These are phyloP conservation scores for Solanum neorickii DNA, from an alignment of 257 asterid species.

Conservation along the genomic window DNA sequence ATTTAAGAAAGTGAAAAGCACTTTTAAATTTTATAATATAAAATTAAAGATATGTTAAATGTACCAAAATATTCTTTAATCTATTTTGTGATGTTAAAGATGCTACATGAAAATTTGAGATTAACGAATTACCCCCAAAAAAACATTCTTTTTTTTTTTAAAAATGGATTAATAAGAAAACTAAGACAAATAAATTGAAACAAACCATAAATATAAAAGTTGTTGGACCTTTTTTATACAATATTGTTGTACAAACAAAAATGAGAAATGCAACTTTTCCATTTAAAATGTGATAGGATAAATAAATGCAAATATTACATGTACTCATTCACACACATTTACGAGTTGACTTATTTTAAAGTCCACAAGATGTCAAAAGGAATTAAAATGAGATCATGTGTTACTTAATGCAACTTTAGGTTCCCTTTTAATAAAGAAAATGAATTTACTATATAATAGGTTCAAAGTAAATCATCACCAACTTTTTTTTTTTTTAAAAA, in stretches of 20 bases:
- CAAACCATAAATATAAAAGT: background rate
- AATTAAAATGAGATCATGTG: background rate
- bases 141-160: background rate
- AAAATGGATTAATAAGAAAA: too few relatives aligned
- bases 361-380: background rate
- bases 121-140: background rate
- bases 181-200: too few relatives aligned
- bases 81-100: background rate
- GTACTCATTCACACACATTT: background rate
- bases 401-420: too few relatives aligned
- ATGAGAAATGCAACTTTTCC: background rate
- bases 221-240: background rate
- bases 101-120: background rate
- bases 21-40: rapidly evolving
- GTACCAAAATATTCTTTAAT: background rate
- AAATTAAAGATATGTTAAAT: background rate
- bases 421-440: background rate
- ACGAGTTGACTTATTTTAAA: background rate
- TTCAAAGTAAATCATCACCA: background rate
- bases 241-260: too few relatives aligned
- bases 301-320: background rate
- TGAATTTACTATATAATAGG: background rate
- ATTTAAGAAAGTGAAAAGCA: background rate
- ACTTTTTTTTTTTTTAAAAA: background rate
- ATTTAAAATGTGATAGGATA: background rate